These are phyloP conservation scores for Selaginella tamariscina DNA, from an alignment of 75 land plant species.

Conservation along the genomic window DNA sequence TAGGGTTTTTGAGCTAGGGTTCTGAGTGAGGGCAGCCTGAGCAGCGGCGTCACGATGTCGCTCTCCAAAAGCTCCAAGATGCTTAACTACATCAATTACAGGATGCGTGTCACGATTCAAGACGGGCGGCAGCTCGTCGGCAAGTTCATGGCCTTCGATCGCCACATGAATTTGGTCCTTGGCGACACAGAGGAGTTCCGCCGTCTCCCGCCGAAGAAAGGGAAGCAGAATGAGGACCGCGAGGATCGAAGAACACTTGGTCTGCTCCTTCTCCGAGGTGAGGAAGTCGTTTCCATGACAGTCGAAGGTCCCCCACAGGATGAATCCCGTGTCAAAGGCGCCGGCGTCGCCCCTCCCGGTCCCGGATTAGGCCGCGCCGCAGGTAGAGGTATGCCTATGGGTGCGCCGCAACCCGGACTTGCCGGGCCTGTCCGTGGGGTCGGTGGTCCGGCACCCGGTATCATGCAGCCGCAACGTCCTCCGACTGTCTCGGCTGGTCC, in stretches of 20 bases:
- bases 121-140: constrained; percentile 90
- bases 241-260: constrained; percentile 88
- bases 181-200: constrained; percentile 97
- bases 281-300: constrained; percentile 92
- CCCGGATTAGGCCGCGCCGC: constrained; percentile 87
- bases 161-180: constrained; percentile 94
- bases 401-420: constrained; percentile 77
- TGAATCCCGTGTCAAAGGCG: constrained; percentile 38
- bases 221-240: constrained; percentile 38
- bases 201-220: constrained; percentile 66
- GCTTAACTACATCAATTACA: constrained; percentile 82
- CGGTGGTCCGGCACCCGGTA: constrained; percentile 85
- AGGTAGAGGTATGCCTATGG: constrained; percentile 65
- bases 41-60: constrained; percentile 26
- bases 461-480: constrained; percentile 98
- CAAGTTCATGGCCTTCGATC: constrained; percentile 98
- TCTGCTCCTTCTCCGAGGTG: constrained; percentile 84
- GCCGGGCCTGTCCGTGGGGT: constrained; percentile 84
- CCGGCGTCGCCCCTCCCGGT: constrained; percentile 49
- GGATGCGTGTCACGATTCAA: constrained; percentile 94
- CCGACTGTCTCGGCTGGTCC: constrained; percentile 57
- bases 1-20: background rate
- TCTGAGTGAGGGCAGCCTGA: background rate
- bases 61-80: constrained; percentile 77
- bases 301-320: constrained; percentile 89